phyloP scores from a whole-genome alignment of 1,284 basidiomycete species.

The Erythrobasidium hasegawianum region DNA sequence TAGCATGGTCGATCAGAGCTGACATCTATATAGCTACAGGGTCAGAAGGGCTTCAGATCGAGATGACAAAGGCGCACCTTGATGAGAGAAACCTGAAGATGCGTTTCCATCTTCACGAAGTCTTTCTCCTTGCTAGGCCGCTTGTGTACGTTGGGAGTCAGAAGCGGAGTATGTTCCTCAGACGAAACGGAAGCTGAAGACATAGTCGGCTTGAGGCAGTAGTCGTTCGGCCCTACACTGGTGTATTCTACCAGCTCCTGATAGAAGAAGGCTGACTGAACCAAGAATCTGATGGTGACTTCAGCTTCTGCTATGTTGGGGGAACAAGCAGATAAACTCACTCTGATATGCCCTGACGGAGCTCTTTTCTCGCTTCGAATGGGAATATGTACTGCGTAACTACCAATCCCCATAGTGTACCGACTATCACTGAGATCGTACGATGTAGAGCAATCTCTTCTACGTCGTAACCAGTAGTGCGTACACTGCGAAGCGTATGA shows the following conservation, averaged over 20 bases:
- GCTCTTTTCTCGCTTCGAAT: slow-evolving; percentile 80
- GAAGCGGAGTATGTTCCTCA: slow-evolving; percentile 13
- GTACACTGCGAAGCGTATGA: too few relatives aligned
- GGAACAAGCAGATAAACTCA: too few relatives aligned
- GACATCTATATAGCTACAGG: too few relatives aligned
- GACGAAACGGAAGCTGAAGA: slow-evolving; percentile 18
- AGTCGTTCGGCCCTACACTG: slow-evolving; percentile 57
- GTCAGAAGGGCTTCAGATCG: too few relatives aligned
- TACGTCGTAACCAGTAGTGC: slow-evolving; percentile 66
- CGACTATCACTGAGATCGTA: slow-evolving; percentile 73
- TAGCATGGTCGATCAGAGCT: slow-evolving; percentile 75
- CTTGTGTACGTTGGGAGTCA: not conserved
- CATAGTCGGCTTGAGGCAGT: not conserved
- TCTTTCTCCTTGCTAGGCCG: slow-evolving; percentile 14
- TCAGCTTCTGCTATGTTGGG: too few relatives aligned
- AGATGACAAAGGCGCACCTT: too few relatives aligned
- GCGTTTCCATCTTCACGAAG: slow-evolving; percentile 69
- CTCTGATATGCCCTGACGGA: slow-evolving; percentile 81
- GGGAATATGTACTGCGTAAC: slow-evolving; percentile 93
- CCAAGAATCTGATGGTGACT: slow-evolving; percentile 77
- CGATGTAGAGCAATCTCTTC: slow-evolving; percentile 70
- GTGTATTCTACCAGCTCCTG: slow-evolving; percentile 64
- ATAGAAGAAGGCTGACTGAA: slow-evolving; percentile 79
- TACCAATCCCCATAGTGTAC: slow-evolving; percentile 82
- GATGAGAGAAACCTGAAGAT: slow-evolving; percentile 84